phyloP scores from a whole-genome alignment of 345 rosid genomes.

The Gossypium longicalyx region DNA sequence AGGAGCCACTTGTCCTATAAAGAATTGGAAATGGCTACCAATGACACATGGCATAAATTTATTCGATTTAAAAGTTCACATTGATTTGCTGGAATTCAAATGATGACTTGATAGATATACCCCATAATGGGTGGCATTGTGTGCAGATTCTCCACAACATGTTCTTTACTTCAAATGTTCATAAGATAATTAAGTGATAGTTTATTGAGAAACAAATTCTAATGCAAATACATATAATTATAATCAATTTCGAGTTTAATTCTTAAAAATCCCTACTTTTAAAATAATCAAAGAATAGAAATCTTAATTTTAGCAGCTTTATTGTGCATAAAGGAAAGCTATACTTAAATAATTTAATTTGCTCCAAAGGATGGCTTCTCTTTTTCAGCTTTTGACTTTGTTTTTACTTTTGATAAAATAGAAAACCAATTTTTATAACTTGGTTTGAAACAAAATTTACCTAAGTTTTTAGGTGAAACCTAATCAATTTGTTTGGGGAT shows the following conservation, averaged over 20 bases:
- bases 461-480: constrained; percentile 10
- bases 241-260: no score
- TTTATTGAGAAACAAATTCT: background rate
- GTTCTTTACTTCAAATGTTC: background rate
- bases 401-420: background rate
- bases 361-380: no score
- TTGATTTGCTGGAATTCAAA: constrained; percentile 17
- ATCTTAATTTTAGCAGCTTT: no score
- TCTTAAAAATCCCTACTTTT: no score
- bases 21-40: background rate
- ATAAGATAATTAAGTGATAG: background rate
- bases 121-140: constrained; percentile 20
- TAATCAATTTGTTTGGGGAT: background rate
- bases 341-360: no score
- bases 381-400: no score
- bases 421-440: background rate
- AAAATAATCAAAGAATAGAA: no score
- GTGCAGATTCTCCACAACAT: constrained; percentile 20
- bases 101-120: constrained; percentile 17
- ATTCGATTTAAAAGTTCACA: constrained; percentile 29
- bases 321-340: no score
- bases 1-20: constrained; percentile 5
- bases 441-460: background rate
- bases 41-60: constrained; percentile 26
- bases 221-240: background rate